Percentiles rank a stretch among this genome's conserved stretches.
Conservation (phyloP, 2,329 filamentous ascomycete species). For the Alternaria ethzedia region DNA sequence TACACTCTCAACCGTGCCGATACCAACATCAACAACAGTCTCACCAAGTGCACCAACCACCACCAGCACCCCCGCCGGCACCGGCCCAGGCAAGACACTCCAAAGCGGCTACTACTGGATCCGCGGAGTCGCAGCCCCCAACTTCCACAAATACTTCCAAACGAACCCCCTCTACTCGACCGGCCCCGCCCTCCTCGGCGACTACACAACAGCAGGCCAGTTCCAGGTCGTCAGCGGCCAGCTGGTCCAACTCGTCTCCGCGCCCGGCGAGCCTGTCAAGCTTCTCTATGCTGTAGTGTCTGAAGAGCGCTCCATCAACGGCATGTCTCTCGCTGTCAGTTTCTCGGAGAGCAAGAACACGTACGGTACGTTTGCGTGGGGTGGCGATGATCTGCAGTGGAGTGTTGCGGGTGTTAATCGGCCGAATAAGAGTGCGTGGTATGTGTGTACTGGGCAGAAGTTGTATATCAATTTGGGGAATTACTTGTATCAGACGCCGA, state of each 20-base stretch:
- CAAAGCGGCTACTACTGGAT: conserved; percentile 63
- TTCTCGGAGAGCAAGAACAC: conserved; percentile 60
- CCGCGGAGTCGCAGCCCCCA: conserved; percentile 63
- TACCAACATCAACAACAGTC: conserved; percentile 16
- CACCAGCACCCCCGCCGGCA: conserved; percentile 33
- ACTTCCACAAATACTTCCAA: conserved; percentile 57
- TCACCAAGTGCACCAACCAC: conserved; percentile 22
- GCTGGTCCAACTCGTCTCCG: conserved; percentile 61
- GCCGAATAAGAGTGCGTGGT: conserved; percentile 65
- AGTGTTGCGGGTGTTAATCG: conserved; percentile 55
- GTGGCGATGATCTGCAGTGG: conserved; percentile 66
- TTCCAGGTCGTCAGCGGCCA: conserved; percentile 64
- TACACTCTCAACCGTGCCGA: conserved; percentile 1
- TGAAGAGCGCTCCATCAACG: conserved; percentile 37
- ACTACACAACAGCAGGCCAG: conserved; percentile 62
- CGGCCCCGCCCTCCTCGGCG: conserved; percentile 59
- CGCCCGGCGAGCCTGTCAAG: conserved; percentile 54
- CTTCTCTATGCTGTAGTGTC: conserved; percentile 43
- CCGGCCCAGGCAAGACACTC: conserved; percentile 55
- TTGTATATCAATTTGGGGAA: conserved; percentile 66
- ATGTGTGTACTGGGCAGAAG: conserved; percentile 60
- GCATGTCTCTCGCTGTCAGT: conserved; percentile 55
- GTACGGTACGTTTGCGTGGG: conserved; percentile 64
- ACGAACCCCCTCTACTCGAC: conserved; percentile 47
- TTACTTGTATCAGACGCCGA: conserved; percentile 64